Evolutionary conservation across 192 early-diverging fungal species (phyloP), one percentile per base, ranked within the genome.

Genomic region (Coemansia sp.): DNA sequence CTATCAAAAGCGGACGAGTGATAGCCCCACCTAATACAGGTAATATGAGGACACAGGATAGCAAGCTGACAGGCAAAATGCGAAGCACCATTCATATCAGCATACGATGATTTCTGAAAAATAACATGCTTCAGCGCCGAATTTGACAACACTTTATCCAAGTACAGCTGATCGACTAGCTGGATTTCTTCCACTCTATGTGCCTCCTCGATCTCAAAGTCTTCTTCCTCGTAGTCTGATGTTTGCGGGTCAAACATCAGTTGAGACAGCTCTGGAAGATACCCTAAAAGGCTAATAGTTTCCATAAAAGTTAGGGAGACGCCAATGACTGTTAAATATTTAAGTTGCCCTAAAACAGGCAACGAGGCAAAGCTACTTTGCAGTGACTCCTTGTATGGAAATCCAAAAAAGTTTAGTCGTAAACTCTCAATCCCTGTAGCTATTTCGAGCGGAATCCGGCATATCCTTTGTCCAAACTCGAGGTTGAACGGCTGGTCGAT

Each of bases 21-120:
- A 27, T 40, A 67, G 24, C 44, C 9, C 74, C 74, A 76, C 16
- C 74, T 60, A 16, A 76, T 24, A n/a, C 74, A 64, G 1, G 49
- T 29, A 22, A 70, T 16, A 6, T 27, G 55, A 2, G 65, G 52
- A 31, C 74, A 76, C 41, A 76, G 47, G 24, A 76, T 38, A 1
- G 65, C 69, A 44, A 76, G 61, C 24, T 53, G 64, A 2, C 61
- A 46, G 8, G 74, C 74, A 68, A 67, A 71, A 31, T 76, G 74
- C 3, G 74, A n/a, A 0, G 69, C 34, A 6, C 65, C 65, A 1
- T 68, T 65, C 65, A 76, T 71, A 18, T 71, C 65, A 1, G 69
- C 55, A 61, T 57, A 62, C 7, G 60, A 18, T 11, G 47, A 60
- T 47, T 57, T n/a, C 13, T 64, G 69, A 20, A 76, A 76, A 41